Percentiles rank a stretch among this genome's conserved stretches.
These are phyloP conservation scores for Oryza punctata DNA, from an alignment of 176 grass and related monocot species.

Conservation along the genomic window DNA sequence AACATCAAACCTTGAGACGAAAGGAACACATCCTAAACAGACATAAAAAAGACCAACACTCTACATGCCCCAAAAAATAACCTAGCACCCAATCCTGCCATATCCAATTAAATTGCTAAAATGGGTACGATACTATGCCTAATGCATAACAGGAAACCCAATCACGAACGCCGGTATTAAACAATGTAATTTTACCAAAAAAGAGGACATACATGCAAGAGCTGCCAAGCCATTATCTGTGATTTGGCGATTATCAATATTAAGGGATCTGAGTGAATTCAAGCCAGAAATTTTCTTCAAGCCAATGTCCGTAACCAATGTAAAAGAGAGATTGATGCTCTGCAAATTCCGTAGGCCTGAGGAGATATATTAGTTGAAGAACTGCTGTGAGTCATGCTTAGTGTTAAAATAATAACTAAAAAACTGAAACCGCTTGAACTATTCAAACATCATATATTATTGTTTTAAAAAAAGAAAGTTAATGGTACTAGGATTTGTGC, in stretches of 20 bases:
- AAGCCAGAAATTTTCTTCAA: conserved; percentile 83
- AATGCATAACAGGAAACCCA: conserved; percentile 17
- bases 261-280: conserved; percentile 70
- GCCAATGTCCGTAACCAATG: conserved; percentile 69
- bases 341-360: conserved; percentile 75
- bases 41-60: neutral
- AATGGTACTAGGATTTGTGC: conserved; percentile 23
- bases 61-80: neutral
- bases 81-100: neutral
- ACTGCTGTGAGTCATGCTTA: conserved; percentile 1
- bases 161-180: neutral
- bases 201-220: conserved; percentile 65
- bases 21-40: neutral
- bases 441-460: neutral
- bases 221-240: conserved; percentile 81
- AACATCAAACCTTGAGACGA: conserved; percentile 3
- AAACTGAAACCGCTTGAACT: neutral
- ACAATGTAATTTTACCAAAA: neutral
- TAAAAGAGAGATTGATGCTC: conserved; percentile 89
- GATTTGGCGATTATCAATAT: conserved; percentile 88
- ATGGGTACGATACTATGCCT: neutral
- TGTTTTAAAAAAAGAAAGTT: neutral
- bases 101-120: neutral
- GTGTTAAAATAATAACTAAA: neutral
- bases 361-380: conserved; percentile 23